A percentile compares a stretch with the other conserved stretches of the same genome.
phyloP scores from a whole-genome alignment of 1,284 basidiomycete genomes.

The Gomphus sp. region DNA sequence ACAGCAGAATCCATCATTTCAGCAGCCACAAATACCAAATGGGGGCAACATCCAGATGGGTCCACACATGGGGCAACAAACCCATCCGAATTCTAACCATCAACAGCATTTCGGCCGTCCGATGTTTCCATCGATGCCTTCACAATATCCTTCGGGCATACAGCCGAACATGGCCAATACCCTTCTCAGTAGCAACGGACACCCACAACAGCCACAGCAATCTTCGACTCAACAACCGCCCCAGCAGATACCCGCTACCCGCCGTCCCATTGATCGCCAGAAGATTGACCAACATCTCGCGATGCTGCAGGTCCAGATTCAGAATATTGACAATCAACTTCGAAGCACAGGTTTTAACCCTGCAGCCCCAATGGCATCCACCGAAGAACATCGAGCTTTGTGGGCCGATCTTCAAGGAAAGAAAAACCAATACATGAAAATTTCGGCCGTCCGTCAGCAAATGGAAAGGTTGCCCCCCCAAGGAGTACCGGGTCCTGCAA shows the following conservation, averaged over 20 bases:
- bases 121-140: neutral
- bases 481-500: neutral
- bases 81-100: neutral
- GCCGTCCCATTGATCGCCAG: neutral
- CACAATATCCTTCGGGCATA: neutral
- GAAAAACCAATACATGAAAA: neutral
- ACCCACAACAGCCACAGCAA: neutral
- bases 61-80: neutral
- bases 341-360: neutral
- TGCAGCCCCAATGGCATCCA: neutral
- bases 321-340: neutral
- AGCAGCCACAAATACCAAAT: slow-evolving; percentile 5
- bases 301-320: neutral
- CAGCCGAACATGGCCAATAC: neutral
- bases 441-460: neutral
- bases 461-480: neutral
- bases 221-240: neutral
- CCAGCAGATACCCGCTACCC: neutral
- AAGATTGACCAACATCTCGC: neutral
- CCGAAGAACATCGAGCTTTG: neutral
- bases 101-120: neutral
- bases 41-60: neutral
- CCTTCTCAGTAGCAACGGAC: neutral
- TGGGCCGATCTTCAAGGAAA: neutral
- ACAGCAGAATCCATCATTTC: neutral